These are phyloP conservation scores for Neotropicomus parvogracilis DNA, from an alignment of 1,284 basidiomycete genomes.

Conservation along the genomic window DNA sequence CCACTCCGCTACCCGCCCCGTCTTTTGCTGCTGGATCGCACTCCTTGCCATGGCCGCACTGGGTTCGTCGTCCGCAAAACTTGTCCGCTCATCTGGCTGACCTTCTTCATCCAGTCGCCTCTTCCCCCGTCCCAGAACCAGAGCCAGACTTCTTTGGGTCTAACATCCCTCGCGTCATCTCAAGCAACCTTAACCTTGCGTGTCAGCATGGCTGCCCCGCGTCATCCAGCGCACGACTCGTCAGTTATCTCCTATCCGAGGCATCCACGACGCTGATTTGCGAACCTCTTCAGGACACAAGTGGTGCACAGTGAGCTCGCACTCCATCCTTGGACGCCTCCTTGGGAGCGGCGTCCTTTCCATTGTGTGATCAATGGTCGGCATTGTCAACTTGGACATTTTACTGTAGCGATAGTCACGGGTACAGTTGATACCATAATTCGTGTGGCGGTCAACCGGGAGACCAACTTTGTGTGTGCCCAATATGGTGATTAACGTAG, in stretches of 20 bases:
- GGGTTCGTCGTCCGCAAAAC: constrained; percentile 9
- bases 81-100: no score
- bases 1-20: constrained; percentile 8
- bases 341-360: constrained; percentile 21
- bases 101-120: constrained; percentile 9
- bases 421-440: constrained; percentile 5
- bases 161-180: constrained; percentile 12
- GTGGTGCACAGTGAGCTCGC: constrained; percentile 19
- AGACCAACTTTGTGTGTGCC: background rate
- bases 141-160: constrained; percentile 26
- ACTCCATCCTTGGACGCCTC: constrained; percentile 22
- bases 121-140: constrained; percentile 24
- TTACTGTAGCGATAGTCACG: constrained; percentile 22
- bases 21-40: constrained; percentile 21
- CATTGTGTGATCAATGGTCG: constrained; percentile 10
- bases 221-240: constrained; percentile 20
- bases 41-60: constrained; percentile 22
- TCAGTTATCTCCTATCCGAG: constrained; percentile 6
- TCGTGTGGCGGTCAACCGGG: background rate
- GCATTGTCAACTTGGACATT: constrained; percentile 11
- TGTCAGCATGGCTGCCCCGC: constrained; percentile 25
- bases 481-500: background rate
- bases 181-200: constrained; percentile 25
- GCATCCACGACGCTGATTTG: background rate
- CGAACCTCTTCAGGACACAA: constrained; percentile 13